Evolutionary conservation across 768 basidiomycete species (phyloP).

Genomic region (Scleroderma bovista): DNA sequence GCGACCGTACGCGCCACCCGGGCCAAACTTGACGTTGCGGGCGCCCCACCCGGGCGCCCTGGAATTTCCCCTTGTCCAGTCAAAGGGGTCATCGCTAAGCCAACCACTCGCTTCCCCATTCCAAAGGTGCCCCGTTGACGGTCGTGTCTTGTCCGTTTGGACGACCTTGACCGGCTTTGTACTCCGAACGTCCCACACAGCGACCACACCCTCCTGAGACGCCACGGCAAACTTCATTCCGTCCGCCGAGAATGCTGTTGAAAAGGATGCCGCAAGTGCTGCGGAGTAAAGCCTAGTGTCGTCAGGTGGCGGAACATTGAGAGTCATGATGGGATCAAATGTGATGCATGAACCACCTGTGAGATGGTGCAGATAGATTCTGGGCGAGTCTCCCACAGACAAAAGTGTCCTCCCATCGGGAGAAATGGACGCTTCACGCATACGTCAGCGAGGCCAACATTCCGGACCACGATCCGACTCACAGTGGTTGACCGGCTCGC

Average conservation of each 20-base stretch:
- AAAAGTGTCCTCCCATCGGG: conserved; percentile 84
- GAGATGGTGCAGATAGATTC: conserved; percentile 78
- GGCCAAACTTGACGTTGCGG: conserved; percentile 80
- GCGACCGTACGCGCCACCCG: conserved; percentile 43
- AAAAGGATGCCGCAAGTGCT: conserved; percentile 67
- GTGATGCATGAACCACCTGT: conserved; percentile 55
- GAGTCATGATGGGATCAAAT: conserved; percentile 63
- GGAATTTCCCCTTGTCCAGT: conserved; percentile 54
- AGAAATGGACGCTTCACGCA: conserved; percentile 70
- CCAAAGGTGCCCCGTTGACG: conserved; percentile 24
- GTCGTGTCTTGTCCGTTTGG: conserved; percentile 43
- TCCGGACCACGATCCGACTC: conserved; percentile 23
- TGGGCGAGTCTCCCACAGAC: conserved; percentile 86
- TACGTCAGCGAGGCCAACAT: conserved; percentile 7
- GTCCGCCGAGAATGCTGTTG: conserved; percentile 70
- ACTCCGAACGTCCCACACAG: conserved; percentile 79
- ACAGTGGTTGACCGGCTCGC: conserved; percentile 82
- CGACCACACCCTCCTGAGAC: conserved; percentile 75
- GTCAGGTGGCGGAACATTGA: conserved; percentile 57
- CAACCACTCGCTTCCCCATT: conserved; percentile 44
- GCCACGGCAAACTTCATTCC: conserved; percentile 79
- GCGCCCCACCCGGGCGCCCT: conserved; percentile 80
- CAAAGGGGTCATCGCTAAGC: conserved; percentile 61
- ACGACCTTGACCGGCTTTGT: conserved; percentile 64
- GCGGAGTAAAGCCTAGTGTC: conserved; percentile 36